These are phyloP conservation scores for Abrus precatorius DNA, from an alignment of 306 rosid genomes.

Conservation along the genomic window DNA sequence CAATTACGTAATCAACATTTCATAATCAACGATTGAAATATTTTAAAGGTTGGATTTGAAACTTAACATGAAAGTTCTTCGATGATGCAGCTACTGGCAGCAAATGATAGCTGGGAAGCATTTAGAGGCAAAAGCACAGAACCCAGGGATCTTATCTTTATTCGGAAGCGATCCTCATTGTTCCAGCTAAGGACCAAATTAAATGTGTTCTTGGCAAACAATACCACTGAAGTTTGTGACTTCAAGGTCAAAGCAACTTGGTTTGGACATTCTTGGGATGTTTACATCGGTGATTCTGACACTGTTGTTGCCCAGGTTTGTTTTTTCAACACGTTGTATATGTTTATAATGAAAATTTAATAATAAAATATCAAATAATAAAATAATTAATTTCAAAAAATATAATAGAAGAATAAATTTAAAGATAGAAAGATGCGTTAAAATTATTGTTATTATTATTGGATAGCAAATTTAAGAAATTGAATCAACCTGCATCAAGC, in stretches of 20 bases:
- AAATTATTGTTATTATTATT: no score
- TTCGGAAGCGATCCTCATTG: conserved; percentile 45
- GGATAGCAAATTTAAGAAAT: no score
- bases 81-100: conserved; percentile 39
- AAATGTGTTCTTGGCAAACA: conserved; percentile 61
- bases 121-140: conserved; percentile 61
- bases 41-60: neutral
- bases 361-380: no score
- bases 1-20: neutral
- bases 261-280: conserved; percentile 50
- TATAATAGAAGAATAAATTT: no score
- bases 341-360: neutral
- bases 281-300: conserved; percentile 56
- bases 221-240: conserved; percentile 53
- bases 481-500: no score
- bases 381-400: no score
- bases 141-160: conserved; percentile 48
- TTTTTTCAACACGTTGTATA: neutral
- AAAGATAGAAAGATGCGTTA: no score
- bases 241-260: conserved; percentile 57
- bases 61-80: neutral
- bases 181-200: conserved; percentile 50
- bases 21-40: neutral
- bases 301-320: conserved; percentile 57
- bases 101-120: conserved; percentile 58